phyloP scores from a whole-genome alignment of 805 yeast species.

The Tetrapisispora iriomotensis region DNA sequence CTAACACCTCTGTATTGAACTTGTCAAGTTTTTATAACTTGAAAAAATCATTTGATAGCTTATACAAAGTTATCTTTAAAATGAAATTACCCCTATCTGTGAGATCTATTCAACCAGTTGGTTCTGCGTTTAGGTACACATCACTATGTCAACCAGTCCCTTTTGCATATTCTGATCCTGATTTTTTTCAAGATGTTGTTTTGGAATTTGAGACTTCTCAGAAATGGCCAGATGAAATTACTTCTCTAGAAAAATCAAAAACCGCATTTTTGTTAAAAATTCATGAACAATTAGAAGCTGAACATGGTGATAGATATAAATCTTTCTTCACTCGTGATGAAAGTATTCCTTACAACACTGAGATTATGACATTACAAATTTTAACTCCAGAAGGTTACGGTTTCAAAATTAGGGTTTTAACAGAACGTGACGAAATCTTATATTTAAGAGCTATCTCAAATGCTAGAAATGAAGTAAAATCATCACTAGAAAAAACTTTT shows the following conservation, averaged over 20 bases:
- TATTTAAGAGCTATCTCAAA: constrained; percentile 64
- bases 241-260: constrained; percentile 79
- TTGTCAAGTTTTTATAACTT: constrained; percentile 34
- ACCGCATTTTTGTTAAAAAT: constrained; percentile 79
- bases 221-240: constrained; percentile 93
- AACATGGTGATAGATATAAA: constrained; percentile 45
- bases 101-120: constrained; percentile 62
- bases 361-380: constrained; percentile 49
- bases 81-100: constrained; percentile 61
- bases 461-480: constrained; percentile 49
- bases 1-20: constrained; percentile 42
- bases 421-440: constrained; percentile 75
- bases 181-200: constrained; percentile 70
- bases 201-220: constrained; percentile 81
- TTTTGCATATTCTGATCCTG: constrained; percentile 62
- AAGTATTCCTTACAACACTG: constrained; percentile 54
- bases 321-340: constrained; percentile 58
- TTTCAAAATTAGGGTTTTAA: constrained; percentile 62
- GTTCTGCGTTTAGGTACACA: constrained; percentile 66
- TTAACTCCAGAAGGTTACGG: constrained; percentile 87
- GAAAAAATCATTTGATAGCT: constrained; percentile 46
- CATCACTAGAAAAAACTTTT: constrained; percentile 50
- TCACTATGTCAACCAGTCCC: constrained; percentile 76
- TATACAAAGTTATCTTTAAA: constrained; percentile 42
- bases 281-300: constrained; percentile 34